Conservation (phyloP, 2,329 filamentous ascomycete genomes). For the Cercospora sesami region DNA sequence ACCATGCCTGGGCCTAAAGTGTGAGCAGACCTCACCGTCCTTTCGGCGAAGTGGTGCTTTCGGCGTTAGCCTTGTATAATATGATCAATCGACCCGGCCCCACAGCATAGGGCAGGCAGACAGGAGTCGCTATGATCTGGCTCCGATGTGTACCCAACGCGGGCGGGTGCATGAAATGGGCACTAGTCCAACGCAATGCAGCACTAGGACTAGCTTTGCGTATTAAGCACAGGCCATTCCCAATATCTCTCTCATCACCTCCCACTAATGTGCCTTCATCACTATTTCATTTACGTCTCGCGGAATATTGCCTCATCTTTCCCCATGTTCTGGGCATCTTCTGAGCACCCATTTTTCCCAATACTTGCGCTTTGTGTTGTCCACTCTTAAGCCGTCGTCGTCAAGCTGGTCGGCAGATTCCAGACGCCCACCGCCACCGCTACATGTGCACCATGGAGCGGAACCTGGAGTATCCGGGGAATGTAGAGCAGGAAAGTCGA, state of each 20-base stretch:
- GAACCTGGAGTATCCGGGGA: slow-evolving; percentile 48
- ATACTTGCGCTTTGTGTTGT: slow-evolving; percentile 52
- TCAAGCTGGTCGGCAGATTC: slow-evolving; percentile 48
- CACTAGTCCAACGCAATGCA: neutral
- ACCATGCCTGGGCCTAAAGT: neutral
- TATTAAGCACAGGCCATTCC: neutral
- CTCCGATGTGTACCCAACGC: neutral
- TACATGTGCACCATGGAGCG: slow-evolving; percentile 50
- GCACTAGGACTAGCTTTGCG: neutral
- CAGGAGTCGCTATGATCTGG: neutral
- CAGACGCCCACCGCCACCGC: slow-evolving; percentile 38
- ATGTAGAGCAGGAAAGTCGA: slow-evolving; percentile 48
- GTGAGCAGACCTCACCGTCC: neutral
- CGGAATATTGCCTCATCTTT: slow-evolving; percentile 15
- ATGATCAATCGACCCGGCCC: neutral
- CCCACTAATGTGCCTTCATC: neutral
- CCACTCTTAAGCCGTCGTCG: slow-evolving; percentile 52
- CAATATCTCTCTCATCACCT: neutral
- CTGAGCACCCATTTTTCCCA: slow-evolving; percentile 59
- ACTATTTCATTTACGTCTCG: neutral
- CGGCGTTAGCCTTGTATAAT: neutral
- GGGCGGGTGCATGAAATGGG: neutral
- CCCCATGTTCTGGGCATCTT: slow-evolving; percentile 43
- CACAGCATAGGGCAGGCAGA: neutral
- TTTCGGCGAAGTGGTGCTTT: neutral